Evolutionary conservation across 225 moss, liverwort and hornwort species (phyloP), one percentile per base, ranked within the genome.

Genomic region (Antitrichia curtipendula): DNA sequence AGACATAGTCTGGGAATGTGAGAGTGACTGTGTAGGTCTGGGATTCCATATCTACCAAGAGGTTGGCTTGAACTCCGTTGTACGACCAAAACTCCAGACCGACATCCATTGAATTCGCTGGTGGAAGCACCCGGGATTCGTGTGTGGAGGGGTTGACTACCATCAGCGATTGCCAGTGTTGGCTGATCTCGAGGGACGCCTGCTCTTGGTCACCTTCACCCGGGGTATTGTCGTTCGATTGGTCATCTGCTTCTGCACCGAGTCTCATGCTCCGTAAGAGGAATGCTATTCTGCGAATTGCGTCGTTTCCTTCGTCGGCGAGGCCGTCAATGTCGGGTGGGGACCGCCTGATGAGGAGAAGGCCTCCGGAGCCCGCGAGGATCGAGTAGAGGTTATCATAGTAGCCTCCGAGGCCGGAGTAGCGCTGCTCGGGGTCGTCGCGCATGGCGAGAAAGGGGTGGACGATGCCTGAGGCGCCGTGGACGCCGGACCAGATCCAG

Each of bases 221-320:
- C 8, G 6, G 45, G 45, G 45, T 7, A 12, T 4, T 52, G 2
- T 57, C 23, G 57, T 57, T 57, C 23, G 23, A 57, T 10, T 57
- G 23, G 23, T 57, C 57, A 23, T 23, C 57, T 57, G 10, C 57
- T 57, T 57, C 57, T 23, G 4, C 23, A 57, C 10, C 23, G 23
- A 10, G 57, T 43, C 27, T 9, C 28, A 43, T 9, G 3, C 1
- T 25, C 27, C 13, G 14, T 2, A 70, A 14, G 24, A 22, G 36
- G 2, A 1, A 0, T 69, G 6, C 7, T 7, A 5, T 1, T n/a
- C 7, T 3, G 13, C 13, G 1, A 23, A 13, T 7, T 23, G 21
- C 8, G 9, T 27, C 10, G 59, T 10, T 10, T 49, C 45, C 45
- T 45, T 45, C 45, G 6, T 45, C 45, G 45, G 8, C 6, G 45